These are phyloP conservation scores for Cladosporium sp. DNA, from an alignment of 2,329 filamentous ascomycete genomes.

Conservation along the genomic window DNA sequence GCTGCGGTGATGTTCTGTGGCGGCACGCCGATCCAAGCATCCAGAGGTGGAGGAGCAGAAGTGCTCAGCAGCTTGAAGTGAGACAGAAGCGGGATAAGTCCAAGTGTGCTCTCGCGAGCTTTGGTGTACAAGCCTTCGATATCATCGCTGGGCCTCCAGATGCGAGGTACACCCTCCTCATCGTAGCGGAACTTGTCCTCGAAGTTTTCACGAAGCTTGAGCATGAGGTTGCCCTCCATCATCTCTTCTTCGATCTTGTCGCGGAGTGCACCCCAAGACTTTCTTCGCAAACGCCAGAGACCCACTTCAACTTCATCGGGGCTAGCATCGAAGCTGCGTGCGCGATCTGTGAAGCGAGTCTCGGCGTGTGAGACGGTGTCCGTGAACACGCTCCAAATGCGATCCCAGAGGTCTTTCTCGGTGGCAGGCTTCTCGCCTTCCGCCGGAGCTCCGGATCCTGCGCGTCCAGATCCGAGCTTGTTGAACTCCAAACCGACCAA, in stretches of 20 bases:
- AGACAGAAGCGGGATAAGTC: slow-evolving; percentile 82
- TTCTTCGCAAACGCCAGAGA: slow-evolving; percentile 84
- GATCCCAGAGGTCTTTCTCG: slow-evolving; percentile 92
- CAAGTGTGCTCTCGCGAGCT: slow-evolving; percentile 86
- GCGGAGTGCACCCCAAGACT: slow-evolving; percentile 87
- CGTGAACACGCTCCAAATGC: slow-evolving; percentile 84
- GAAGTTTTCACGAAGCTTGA: slow-evolving; percentile 96
- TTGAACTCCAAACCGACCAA: slow-evolving; percentile 93
- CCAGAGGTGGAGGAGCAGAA: slow-evolving; percentile 72
- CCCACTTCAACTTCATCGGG: slow-evolving; percentile 88
- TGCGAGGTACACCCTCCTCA: slow-evolving; percentile 85
- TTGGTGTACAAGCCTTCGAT: slow-evolving; percentile 94
- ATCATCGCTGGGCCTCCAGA: slow-evolving; percentile 95
- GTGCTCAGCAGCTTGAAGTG: slow-evolving; percentile 76
- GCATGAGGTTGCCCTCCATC: slow-evolving; percentile 91
- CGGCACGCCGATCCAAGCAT: slow-evolving; percentile 74
- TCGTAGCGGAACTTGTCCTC: slow-evolving; percentile 99
- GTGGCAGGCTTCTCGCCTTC: slow-evolving; percentile 65
- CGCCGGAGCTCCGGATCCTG: slow-evolving; percentile 75
- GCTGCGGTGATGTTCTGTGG: slow-evolving; percentile 70
- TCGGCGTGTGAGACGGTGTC: slow-evolving; percentile 82
- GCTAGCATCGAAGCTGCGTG: slow-evolving; percentile 89
- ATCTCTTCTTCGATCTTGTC: slow-evolving; percentile 95
- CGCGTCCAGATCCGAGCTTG: slow-evolving; percentile 83
- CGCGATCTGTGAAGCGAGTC: slow-evolving; percentile 76